phyloP scores from a whole-genome alignment of 164 flowering plant species.

The Berberis thunbergii region DNA sequence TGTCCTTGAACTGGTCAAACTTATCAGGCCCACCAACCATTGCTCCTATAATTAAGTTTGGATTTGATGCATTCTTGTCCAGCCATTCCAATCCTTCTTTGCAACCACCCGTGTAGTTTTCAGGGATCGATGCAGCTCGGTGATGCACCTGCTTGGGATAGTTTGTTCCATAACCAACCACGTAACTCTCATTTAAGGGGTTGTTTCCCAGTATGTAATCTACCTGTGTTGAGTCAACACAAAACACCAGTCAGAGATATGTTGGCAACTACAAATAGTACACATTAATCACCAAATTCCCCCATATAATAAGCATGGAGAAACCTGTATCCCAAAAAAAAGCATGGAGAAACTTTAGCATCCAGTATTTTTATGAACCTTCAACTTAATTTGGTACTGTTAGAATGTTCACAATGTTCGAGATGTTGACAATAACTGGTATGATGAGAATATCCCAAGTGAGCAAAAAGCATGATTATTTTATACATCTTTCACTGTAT shows the following conservation, averaged over 20 bases:
- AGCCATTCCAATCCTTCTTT: conserved; percentile 60
- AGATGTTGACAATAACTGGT: too few relatives aligned
- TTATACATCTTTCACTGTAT: too few relatives aligned
- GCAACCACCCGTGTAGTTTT: conserved; percentile 43
- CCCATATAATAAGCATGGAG: too few relatives aligned
- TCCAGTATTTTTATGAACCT: background rate
- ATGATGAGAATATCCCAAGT: too few relatives aligned
- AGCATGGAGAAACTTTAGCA: background rate
- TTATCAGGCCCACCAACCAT: conserved; percentile 89
- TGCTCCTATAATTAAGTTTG: conserved; percentile 65
- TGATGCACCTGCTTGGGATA: conserved; percentile 74
- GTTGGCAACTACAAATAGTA: background rate
- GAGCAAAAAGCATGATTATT: too few relatives aligned
- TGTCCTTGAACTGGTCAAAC: conserved; percentile 50
- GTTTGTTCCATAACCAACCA: conserved; percentile 63
- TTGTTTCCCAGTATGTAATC: conserved; percentile 69
- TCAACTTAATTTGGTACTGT: background rate
- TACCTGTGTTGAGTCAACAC: conserved; percentile 24
- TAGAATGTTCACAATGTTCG: too few relatives aligned
- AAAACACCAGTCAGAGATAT: background rate
- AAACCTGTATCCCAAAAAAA: too few relatives aligned
- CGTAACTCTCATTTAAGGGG: conserved; percentile 72
- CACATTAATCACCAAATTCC: too few relatives aligned
- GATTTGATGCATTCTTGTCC: conserved; percentile 41
- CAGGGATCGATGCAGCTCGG: conserved; percentile 77